Evolutionary conservation across 2,329 filamentous ascomycete species (phyloP), one percentile per base, ranked within the genome.

Genomic region (Plectosphaerella plurivora): DNA sequence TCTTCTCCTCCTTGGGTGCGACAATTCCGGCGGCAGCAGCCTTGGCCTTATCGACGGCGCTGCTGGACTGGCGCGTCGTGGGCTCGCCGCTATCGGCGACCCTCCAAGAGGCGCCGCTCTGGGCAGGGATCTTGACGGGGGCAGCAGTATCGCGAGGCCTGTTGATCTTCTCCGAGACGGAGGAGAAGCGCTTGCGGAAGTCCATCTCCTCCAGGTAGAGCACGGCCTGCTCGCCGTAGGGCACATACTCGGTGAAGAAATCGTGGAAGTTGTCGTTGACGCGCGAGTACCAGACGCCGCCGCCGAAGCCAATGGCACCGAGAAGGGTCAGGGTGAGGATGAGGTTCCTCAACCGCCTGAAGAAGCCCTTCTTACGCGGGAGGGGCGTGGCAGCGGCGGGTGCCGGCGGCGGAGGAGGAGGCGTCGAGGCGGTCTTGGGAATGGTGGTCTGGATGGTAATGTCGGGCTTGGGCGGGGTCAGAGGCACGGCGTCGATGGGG

Each of bases 211-310:
- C 94, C 50, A 99, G 86, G 74, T 96, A 97, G 24, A 96, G 83
- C 45, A 99, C 93, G 16, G 88, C 88, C 67, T 96, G 90, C 73
- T 99, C 94, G 63, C 92, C 94, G 61, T 89, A 96, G 20, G 94
- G 94, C 16, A 99, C 74, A 70, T 93, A 99, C 73, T 97, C 92
- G 63, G 92, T 97, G 74, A 99, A 99, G 77, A 97, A 94, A 72
- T 99, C 94, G 73, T 99, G 93, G 81, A 97, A 99, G 73, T 91
- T 96, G 77, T 99, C 94, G 66, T 88, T 96, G 71, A 94, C 81
- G 59, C 96, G 84, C 51, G 94, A 93, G 71, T 96, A 94, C 78
- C 89, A 96, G 51, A 97, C 86, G 60, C 93, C 91, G 59, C 91
- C 91, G 52, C 82, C 89, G 63, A 96, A 99, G 39, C 88, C 86